These are phyloP conservation scores for Carex myosuroides DNA, from an alignment of 176 grass and related monocot genomes.

Conservation along the genomic window DNA sequence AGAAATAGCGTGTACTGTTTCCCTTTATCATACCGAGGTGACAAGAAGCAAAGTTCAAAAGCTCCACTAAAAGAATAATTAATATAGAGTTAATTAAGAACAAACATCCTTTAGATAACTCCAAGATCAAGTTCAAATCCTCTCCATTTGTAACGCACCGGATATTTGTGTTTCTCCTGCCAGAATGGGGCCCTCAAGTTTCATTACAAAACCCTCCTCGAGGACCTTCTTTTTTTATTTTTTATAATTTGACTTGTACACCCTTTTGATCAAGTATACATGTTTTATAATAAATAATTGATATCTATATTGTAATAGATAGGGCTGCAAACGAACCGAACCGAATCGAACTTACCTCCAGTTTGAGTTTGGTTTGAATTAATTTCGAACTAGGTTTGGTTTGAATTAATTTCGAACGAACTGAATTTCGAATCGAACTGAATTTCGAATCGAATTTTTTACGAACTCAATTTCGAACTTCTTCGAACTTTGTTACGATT, in stretches of 20 bases:
- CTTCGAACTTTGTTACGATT: too few relatives aligned
- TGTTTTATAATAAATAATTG: neutral
- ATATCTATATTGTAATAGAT: neutral
- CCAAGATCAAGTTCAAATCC: neutral
- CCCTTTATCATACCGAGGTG: neutral
- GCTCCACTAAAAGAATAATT: neutral
- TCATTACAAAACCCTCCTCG: too few relatives aligned
- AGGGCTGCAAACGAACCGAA: too few relatives aligned
- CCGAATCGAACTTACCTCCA: too few relatives aligned
- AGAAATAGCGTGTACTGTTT: neutral
- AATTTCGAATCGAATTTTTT: too few relatives aligned
- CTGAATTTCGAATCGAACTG: too few relatives aligned
- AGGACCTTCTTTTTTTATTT: neutral
- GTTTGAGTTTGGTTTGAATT: too few relatives aligned
- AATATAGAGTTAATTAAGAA: neutral
- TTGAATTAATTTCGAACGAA: too few relatives aligned
- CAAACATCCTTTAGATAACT: conserved; percentile 3
- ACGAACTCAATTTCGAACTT: too few relatives aligned
- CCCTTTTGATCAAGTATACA: neutral
- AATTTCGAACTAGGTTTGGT: too few relatives aligned
- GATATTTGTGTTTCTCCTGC: neutral
- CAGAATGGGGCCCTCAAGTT: neutral
- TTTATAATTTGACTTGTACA: neutral
- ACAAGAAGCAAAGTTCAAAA: conserved; percentile 1
- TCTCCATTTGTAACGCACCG: neutral